A percentile compares a stretch with the other conserved stretches of the same genome.
Conservation (phyloP, 768 basidiomycete genomes). For the Dioszegia crocea region DNA sequence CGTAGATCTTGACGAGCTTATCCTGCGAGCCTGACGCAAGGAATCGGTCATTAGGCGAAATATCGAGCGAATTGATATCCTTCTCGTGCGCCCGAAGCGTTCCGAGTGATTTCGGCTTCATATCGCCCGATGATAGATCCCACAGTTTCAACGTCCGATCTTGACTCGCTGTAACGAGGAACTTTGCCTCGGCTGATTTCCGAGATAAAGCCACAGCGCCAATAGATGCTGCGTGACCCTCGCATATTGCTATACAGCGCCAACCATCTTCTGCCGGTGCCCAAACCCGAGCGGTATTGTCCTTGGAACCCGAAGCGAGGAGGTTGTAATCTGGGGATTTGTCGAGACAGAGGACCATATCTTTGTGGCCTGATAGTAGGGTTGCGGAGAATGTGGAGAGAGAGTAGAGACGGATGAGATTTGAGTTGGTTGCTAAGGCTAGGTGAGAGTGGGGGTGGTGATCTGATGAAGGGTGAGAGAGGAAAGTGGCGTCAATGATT, state of each 20-base stretch:
- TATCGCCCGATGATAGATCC: slow-evolving; percentile 60
- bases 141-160: slow-evolving; percentile 98
- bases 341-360: slow-evolving; percentile 85
- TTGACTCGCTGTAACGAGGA: slow-evolving; percentile 92
- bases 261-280: slow-evolving; percentile 56
- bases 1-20: slow-evolving; percentile 84
- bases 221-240: slow-evolving; percentile 90
- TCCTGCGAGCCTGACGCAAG: slow-evolving; percentile 95
- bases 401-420: slow-evolving; percentile 85
- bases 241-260: slow-evolving; percentile 76
- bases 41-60: slow-evolving; percentile 80
- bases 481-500: slow-evolving; percentile 81
- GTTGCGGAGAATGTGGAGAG: slow-evolving; percentile 71
- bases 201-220: slow-evolving; percentile 84
- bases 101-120: slow-evolving; percentile 67
- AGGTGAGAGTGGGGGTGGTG: slow-evolving; percentile 61
- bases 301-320: slow-evolving; percentile 89
- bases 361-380: slow-evolving; percentile 79
- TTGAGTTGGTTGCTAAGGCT: slow-evolving; percentile 96
- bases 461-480: slow-evolving; percentile 54
- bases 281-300: slow-evolving; percentile 84
- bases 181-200: slow-evolving; percentile 53
- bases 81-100: slow-evolving; percentile 95
- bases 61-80: slow-evolving; percentile 94
- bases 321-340: slow-evolving; percentile 62